Evolutionary conservation across 768 basidiomycete species (phyloP), one percentile per base, ranked within the genome.

Genomic region (Collybia sp.): DNA sequence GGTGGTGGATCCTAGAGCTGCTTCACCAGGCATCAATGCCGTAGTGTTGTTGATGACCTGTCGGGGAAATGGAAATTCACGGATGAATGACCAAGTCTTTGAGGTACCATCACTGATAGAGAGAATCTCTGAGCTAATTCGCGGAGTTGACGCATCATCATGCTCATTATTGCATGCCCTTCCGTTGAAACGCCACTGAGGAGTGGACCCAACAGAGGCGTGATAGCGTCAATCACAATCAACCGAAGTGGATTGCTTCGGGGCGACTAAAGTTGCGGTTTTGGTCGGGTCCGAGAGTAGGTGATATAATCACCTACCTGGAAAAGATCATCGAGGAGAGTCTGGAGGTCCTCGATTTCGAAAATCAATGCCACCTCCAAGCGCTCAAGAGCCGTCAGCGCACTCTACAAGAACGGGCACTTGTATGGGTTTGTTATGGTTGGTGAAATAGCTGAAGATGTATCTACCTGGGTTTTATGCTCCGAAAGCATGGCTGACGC

Each of bases 101-200:
- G 60, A n/a, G 16, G 16, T 47, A 87, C 87, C 32, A 90, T 57
- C 32, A 85, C 64, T 0, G 77, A 66, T 37, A 79, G 54, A 3
- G 63, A 63, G 41, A 67, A 67, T 5, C 56, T 60, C 39, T 71
- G 73, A 5, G 82, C 71, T 30, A 81, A 59, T 1, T 57, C 53
- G 40, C 79, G 76, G 18, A 89, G 69, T 43, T 80, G 73, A 1
- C 73, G 76, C 82, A 89, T 87, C 46, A 89, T 78, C 2, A 74
- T 72, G 0, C 75, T 75, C 85, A 89, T 88, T 13, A 76, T 64
- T 0, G 85, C 82, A 58, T 91, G 88, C 4, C 88, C 88, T 65
- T 88, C 79, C 2, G 85, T 76, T 3, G 87, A 83, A 2, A 79
- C 68, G 0, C 76, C 78, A 53, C 77, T 85, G 16, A 90, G 68